phyloP scores from a whole-genome alignment of 1,284 basidiomycete genomes.

The Austropuccinia psidii region DNA sequence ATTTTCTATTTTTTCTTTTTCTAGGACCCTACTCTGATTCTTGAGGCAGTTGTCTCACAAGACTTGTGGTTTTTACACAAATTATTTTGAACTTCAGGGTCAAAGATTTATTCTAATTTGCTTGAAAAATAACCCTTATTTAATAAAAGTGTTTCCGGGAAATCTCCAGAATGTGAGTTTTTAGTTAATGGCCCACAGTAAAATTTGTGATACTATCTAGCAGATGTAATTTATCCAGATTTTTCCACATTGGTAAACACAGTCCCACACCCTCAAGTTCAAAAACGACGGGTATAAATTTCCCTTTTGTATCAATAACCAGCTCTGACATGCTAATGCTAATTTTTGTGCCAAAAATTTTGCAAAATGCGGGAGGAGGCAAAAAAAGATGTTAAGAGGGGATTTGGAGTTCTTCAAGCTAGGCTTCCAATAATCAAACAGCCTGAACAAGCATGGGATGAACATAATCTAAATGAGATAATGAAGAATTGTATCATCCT shows the following conservation, averaged over 20 bases:
- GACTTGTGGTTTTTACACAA: constrained; percentile 16
- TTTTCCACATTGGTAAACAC: too few relatives aligned
- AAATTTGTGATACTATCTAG: too few relatives aligned
- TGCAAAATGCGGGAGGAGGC: too few relatives aligned
- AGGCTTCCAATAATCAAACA: background rate
- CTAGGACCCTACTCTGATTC: constrained; percentile 3
- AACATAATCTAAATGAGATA: background rate
- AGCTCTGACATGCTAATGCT: too few relatives aligned
- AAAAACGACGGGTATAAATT: too few relatives aligned
- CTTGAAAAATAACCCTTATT: constrained; percentile 5
- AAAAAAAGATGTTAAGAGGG: background rate
- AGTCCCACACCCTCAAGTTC: too few relatives aligned
- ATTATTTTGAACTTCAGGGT: constrained; percentile 6
- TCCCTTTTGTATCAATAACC: too few relatives aligned
- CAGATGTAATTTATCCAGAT: too few relatives aligned
- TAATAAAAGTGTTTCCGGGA: background rate
- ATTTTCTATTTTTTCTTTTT: too few relatives aligned
- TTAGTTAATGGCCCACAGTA: background rate
- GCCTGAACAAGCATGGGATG: background rate
- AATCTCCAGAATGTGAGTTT: background rate
- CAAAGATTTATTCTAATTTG: background rate
- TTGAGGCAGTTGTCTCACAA: constrained; percentile 1
- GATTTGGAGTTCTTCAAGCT: background rate
- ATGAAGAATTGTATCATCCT: constrained; percentile 19
- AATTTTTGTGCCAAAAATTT: too few relatives aligned